Percentiles rank a stretch among this genome's conserved stretches.
These are phyloP conservation scores for Kondoa malvinella DNA, from an alignment of 768 basidiomycete species.

Conservation along the genomic window DNA sequence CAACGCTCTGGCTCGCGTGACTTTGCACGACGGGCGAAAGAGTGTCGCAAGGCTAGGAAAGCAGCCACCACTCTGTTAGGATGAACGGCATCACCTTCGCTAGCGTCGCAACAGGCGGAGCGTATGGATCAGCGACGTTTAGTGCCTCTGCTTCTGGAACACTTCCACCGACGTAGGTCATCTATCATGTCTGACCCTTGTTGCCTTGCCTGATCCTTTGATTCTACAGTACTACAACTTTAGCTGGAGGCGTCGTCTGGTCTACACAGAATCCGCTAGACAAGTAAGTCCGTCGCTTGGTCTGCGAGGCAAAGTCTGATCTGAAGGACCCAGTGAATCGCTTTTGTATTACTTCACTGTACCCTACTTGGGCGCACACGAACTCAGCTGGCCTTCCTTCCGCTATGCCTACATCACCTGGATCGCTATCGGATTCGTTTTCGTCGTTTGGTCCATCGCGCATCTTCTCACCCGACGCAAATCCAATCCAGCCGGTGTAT, in stretches of 20 bases:
- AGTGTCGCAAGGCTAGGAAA: no score
- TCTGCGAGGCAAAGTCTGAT: no score
- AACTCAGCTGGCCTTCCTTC: slow-evolving; percentile 40
- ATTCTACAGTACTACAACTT: not conserved
- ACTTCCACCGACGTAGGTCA: no score
- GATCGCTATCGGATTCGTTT: slow-evolving; percentile 39
- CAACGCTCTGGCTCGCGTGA: no score
- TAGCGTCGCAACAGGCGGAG: no score
- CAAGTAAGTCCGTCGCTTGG: not conserved
- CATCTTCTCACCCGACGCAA: slow-evolving; percentile 27
- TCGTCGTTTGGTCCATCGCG: slow-evolving; percentile 35
- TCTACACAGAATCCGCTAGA: not conserved
- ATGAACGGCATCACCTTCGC: no score
- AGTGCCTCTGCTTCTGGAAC: no score
- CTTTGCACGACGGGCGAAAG: no score
- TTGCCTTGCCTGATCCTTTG: no score
- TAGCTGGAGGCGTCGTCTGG: not conserved
- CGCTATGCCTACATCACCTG: slow-evolving; percentile 47
- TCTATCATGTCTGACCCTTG: no score
- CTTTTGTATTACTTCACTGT: slow-evolving; percentile 10
- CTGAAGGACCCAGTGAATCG: slow-evolving; percentile 5
- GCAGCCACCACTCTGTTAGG: no score
- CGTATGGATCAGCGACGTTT: no score
- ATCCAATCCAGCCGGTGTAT: slow-evolving; percentile 21
- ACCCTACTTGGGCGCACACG: slow-evolving; percentile 44